A percentile compares a stretch with the other conserved stretches of the same genome.
Evolutionary conservation across 805 yeast genomes (phyloP).

Genomic region (Candida gorgasii): DNA sequence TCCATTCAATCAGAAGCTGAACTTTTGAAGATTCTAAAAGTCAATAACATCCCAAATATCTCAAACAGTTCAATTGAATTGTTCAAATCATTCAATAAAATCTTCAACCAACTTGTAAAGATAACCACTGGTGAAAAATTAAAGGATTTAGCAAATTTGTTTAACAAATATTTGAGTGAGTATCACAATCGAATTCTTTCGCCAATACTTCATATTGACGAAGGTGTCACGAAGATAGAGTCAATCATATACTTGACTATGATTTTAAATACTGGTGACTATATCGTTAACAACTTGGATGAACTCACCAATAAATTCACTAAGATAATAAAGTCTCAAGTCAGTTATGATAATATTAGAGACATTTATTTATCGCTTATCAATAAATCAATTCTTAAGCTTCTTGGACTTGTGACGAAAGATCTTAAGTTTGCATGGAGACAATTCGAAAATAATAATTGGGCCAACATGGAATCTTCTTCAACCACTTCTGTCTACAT

Average conservation of each 20-base stretch:
- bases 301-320: conserved; percentile 69
- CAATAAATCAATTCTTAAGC: conserved; percentile 53
- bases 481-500: conserved; percentile 74
- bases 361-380: conserved; percentile 59
- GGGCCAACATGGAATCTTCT: conserved; percentile 65
- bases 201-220: conserved; percentile 36
- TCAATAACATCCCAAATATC: conserved; percentile 60
- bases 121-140: conserved; percentile 43
- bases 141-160: conserved; percentile 57
- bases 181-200: conserved; percentile 31
- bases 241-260: conserved; percentile 67
- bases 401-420: conserved; percentile 57
- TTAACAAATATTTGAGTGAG: conserved; percentile 63
- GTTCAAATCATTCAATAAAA: conserved; percentile 72
- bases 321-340: conserved; percentile 40
- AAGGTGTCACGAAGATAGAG: conserved; percentile 49
- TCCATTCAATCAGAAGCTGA: conserved; percentile 20
- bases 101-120: conserved; percentile 61
- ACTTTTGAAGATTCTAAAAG: conserved; percentile 40
- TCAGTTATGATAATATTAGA: conserved; percentile 57
- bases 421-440: conserved; percentile 78
- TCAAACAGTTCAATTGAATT: conserved; percentile 86
- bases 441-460: conserved; percentile 73
- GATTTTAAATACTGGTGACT: conserved; percentile 86
- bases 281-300: conserved; percentile 72